Conservation (phyloP, 2,329 filamentous ascomycete species). For the Verticillium tricorpus region DNA sequence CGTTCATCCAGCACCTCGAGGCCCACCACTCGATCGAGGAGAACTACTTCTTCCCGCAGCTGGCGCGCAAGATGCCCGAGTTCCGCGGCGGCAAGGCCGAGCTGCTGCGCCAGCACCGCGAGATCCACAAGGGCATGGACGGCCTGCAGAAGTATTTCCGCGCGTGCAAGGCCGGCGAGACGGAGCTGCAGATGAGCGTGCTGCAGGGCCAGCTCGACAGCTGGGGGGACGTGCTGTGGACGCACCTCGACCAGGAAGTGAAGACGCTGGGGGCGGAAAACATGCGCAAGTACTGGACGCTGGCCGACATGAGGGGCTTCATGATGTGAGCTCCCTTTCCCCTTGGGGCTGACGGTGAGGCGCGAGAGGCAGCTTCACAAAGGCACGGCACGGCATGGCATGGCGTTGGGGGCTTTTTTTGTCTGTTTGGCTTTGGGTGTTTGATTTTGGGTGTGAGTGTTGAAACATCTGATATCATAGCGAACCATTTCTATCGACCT, state of each 20-base stretch:
- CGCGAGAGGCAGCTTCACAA: too few species aligned
- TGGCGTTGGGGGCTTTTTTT: neutral
- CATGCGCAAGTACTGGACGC: constrained; percentile 78
- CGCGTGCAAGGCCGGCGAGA: constrained; percentile 58
- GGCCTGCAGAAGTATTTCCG: constrained; percentile 61
- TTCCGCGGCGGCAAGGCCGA: constrained; percentile 54
- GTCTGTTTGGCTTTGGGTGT: too few species aligned
- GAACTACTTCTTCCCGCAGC: constrained; percentile 69
- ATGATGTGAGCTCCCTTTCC: constrained; percentile 49
- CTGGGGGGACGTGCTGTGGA: constrained; percentile 77
- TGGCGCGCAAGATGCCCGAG: constrained; percentile 74
- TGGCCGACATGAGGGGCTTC: constrained; percentile 68
- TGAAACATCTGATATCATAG: neutral
- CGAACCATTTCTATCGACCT: neutral
- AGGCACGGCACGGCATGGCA: neutral
- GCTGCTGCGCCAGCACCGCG: constrained; percentile 68
- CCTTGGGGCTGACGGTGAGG: too few species aligned
- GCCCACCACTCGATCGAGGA: constrained; percentile 84
- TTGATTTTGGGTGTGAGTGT: neutral
- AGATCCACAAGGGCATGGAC: constrained; percentile 75
- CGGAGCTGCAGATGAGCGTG: constrained; percentile 49
- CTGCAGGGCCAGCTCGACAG: constrained; percentile 69
- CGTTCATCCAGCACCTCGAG: constrained; percentile 66
- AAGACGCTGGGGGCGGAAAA: constrained; percentile 74
- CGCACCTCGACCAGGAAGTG: constrained; percentile 82